Base-by-base conservation (phyloP, 257 asterid species). In the Capsicum rhomboideum region DNA sequence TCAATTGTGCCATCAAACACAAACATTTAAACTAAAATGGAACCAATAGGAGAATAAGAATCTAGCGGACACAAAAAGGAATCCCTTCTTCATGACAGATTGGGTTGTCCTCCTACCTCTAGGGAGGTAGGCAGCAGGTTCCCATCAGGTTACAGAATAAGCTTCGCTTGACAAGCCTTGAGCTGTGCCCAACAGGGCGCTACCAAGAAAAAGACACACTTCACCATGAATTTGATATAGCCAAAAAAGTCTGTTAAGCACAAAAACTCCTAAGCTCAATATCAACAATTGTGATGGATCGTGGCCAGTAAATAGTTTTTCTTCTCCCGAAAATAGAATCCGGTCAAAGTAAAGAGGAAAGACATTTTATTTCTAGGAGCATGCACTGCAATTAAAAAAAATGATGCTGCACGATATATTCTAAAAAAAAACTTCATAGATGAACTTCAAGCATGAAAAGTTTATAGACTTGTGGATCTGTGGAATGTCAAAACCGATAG, bases 111-210 rank as follows among this genome's bases (percentile, higher is more conserved):
- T 84, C 89, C 94, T 90, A 92, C 93, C 93, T 91, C 95, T 93
- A 91, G 82, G 92, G 97, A 90, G 96, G 98, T 90, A 91, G 93
- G 92, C 97, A 90, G 93, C 97, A 92, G 90, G 94, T 91, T 87
- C 96, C 97, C 88, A 92, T 89, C 91, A 90, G 91, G 88, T 92
- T 92, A 90, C 92, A 83, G 90, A 91, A 90, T 86, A 90, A 82
- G 92, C 95, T 87, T 90, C 94, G 79, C 87, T 89, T 87, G 85
- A 86, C 89, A 89, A 90, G 91, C 85, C 93, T 89, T 89, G 95
- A 91, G 87, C 90, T 91, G 86, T 88, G 82, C 89, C 97, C 97
- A 83, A 49, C 77, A 23, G 90, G 88, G 85, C 82, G 92, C 98
- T 94, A 92, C 83, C 91, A 92, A 91, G 92, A 91, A 91, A 92